These are phyloP conservation scores for Neurospora pannonica DNA, from an alignment of 495 filamentous ascomycete genomes.

Conservation along the genomic window DNA sequence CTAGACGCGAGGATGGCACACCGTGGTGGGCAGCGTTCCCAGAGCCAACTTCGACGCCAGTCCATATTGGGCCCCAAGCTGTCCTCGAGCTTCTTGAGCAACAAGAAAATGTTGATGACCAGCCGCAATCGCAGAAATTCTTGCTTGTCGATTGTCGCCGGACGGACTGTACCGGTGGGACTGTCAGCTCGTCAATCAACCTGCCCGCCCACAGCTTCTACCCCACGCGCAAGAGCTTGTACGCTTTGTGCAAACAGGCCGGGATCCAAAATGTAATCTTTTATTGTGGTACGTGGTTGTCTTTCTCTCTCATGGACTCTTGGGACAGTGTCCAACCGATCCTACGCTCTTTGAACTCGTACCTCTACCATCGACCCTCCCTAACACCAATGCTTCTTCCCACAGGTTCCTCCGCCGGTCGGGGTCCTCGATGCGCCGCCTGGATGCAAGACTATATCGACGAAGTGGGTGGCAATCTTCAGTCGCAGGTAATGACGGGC, in stretches of 20 bases:
- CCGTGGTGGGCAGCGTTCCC: slow-evolving; percentile 38
- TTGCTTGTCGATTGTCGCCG: slow-evolving; percentile 23
- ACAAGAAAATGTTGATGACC: neutral
- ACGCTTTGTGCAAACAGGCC: slow-evolving; percentile 31
- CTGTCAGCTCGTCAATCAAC: slow-evolving; percentile 28
- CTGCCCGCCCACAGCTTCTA: slow-evolving; percentile 42
- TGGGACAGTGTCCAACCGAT: neutral
- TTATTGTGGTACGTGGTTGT: slow-evolving; percentile 34
- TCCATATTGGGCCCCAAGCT: slow-evolving; percentile 5
- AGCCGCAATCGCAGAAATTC: slow-evolving; percentile 3
- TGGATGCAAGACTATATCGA: slow-evolving; percentile 39
- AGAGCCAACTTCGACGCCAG: slow-evolving; percentile 8
- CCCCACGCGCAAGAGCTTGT: slow-evolving; percentile 26
- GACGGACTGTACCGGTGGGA: slow-evolving; percentile 23
- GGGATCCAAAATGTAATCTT: slow-evolving; percentile 37
- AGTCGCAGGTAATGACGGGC: slow-evolving; percentile 36
- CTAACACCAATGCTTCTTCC: neutral
- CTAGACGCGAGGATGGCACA: slow-evolving; percentile 16
- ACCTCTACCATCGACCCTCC: neutral
- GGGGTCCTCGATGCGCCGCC: slow-evolving; percentile 37
- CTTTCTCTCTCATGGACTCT: neutral
- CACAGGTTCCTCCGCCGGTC: slow-evolving; percentile 32
- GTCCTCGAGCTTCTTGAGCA: slow-evolving; percentile 11
- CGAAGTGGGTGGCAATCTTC: slow-evolving; percentile 23
- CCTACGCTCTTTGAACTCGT: neutral